phyloP scores from a whole-genome alignment of 2,329 filamentous ascomycete genomes.

The Chrysoporthe puriensis region DNA sequence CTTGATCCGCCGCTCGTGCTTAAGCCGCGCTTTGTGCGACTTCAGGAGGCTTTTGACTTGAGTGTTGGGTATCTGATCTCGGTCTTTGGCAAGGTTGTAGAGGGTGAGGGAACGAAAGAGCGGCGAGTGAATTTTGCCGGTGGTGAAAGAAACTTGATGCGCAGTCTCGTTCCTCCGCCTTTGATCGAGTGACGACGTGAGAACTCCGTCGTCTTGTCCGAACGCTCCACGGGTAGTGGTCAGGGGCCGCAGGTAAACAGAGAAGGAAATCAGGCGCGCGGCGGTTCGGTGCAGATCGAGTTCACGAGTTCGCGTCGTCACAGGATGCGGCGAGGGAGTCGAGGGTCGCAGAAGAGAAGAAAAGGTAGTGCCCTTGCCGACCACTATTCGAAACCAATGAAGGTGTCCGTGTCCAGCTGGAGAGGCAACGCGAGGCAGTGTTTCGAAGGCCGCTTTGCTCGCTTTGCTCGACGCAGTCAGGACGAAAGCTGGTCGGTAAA shows the following conservation, averaged over 20 bases:
- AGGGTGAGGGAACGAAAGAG: constrained; percentile 65
- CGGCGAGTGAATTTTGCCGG: constrained; percentile 73
- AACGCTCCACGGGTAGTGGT: background rate
- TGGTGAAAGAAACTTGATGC: constrained; percentile 33
- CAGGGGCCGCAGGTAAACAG: background rate
- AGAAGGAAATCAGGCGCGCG: background rate
- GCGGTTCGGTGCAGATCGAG: background rate
- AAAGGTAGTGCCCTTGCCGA: constrained; percentile 24
- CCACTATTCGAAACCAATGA: constrained; percentile 27
- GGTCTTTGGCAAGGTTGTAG: constrained; percentile 44
- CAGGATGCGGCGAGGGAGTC: background rate
- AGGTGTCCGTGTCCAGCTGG: constrained; percentile 28
- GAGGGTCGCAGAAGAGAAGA: constrained; percentile 1
- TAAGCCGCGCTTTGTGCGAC: constrained; percentile 31
- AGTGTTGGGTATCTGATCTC: constrained; percentile 27
- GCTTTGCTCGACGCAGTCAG: constrained; percentile 24
- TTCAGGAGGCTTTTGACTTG: constrained; percentile 23
- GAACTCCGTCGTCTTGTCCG: background rate
- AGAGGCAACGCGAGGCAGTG: constrained; percentile 22
- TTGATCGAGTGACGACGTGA: background rate
- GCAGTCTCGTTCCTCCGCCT: background rate
- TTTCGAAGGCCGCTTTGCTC: constrained; percentile 22
- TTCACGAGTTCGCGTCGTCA: background rate
- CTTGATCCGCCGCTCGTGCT: constrained; percentile 35
- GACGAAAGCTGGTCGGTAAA: constrained; percentile 25